Evolutionary conservation across 2,329 filamentous ascomycete species (phyloP).

Genomic region (Ceratocystis papillata): DNA sequence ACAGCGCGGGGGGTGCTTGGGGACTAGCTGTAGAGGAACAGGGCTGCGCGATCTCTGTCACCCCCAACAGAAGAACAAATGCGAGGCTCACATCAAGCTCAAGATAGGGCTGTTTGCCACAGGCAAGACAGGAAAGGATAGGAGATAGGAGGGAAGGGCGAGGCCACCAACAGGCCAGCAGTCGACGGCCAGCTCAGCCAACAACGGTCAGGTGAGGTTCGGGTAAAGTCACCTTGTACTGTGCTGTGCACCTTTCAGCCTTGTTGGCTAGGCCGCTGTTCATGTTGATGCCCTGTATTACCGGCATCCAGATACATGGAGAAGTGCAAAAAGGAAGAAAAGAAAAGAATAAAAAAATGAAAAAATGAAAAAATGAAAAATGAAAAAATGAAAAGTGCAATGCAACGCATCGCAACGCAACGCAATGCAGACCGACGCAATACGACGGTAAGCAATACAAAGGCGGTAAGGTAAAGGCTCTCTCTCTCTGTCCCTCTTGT

Average conservation of each 20-base stretch:
- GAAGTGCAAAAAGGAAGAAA: no score
- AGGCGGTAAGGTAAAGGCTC: not conserved
- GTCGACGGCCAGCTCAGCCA: constrained; percentile 1
- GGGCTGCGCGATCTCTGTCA: not conserved
- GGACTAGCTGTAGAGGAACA: not conserved
- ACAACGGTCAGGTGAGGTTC: not conserved
- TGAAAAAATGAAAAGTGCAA: no score
- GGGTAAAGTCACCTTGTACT: not conserved
- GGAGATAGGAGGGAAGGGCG: not conserved
- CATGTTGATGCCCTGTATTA: no score
- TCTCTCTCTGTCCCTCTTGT: not conserved
- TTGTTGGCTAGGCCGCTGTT: no score
- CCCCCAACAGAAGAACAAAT: no score
- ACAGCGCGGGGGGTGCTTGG: not conserved
- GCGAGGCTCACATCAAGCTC: no score
- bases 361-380: no score
- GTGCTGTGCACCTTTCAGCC: no score
- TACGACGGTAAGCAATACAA: not conserved
- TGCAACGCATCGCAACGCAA: no score
- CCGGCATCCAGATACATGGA: no score
- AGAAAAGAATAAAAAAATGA: no score
- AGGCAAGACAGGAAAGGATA: not conserved
- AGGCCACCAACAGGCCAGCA: not conserved
- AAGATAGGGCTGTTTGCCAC: not conserved
- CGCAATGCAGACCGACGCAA: no score